Evolutionary conservation across 2,329 filamentous ascomycete genomes (phyloP), one percentile per base, ranked within the genome.

Genomic region (Biscogniauxia marginata): DNA sequence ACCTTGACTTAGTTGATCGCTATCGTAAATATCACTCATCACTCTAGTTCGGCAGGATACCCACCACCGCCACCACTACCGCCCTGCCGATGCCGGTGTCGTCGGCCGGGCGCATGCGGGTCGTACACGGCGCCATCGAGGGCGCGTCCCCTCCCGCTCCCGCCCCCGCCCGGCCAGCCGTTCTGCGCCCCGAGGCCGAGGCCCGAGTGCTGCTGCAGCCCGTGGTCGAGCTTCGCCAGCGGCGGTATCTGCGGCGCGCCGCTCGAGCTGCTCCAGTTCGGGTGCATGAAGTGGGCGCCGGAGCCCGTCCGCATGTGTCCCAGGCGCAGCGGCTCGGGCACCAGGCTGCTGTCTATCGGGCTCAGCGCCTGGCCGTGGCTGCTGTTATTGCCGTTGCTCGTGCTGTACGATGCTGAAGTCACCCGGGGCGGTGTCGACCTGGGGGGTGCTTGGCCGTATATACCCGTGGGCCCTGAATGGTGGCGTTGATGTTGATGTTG

Each of bases 281-380:
- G 46, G 22, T 25, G 46, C 46, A 19, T 16, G 19, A 9, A 49
- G 19, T 49, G 19, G 13, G 45, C 16, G 11, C 7, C 45, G 21
- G 19, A 46, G 11, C 7, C 45, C 45, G 18, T 16, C 2, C 45
- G 45, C 45, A 9, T 16, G 18, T 20, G 19, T n/a, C 19, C 45
- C n/a, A 63, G 46, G 50, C 58, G 60, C 46, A 60, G 58, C 8
- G 60, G 60, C 49, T 57, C 60, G 43, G 60, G 60, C 20, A 53
- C n/a, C 52, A 46, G 34, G 21, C 22, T 34, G 18, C 46, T 25
- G 7, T 46, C 54, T 2, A 43, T 53, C 1, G 45, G 7, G 24
- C 51, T 39, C 16, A 11, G 46, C 2, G 43, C n/a, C 16, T 30
- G 24, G n/a, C n/a, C 22, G 9, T 57, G 54, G 3, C 49, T 16